Percentiles rank a stretch among this genome's conserved stretches.
Evolutionary conservation across 1,284 basidiomycete genomes (phyloP).

Genomic region (Xerocomus nothofagi): DNA sequence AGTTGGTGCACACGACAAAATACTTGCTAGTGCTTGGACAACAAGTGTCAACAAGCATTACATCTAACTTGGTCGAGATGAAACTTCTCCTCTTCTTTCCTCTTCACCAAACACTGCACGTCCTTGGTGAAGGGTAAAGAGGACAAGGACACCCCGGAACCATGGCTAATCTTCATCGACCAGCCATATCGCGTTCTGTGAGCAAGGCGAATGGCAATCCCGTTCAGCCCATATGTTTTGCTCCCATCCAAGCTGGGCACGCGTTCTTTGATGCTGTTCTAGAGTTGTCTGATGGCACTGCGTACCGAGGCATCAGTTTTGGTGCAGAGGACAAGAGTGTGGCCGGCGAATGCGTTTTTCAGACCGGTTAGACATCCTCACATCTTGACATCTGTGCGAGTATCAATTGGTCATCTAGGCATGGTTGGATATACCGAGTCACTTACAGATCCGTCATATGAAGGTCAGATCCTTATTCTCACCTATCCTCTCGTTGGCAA

Average conservation of each 20-base stretch:
- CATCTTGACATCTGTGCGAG: constrained; percentile 10
- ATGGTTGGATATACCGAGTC: constrained; percentile 99
- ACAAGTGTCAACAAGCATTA: constrained; percentile 27
- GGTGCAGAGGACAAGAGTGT: constrained; percentile 91
- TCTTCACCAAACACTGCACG: constrained; percentile 40
- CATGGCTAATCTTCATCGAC: constrained; percentile 40
- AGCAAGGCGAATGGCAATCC: constrained; percentile 45
- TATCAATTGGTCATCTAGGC: constrained; percentile 49
- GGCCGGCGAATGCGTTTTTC: constrained; percentile 98
- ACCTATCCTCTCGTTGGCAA: constrained; percentile 98
- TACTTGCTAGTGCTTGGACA: constrained; percentile 19
- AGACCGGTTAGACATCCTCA: constrained; percentile 77
- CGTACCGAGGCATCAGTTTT: constrained; percentile 89
- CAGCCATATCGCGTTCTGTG: constrained; percentile 47
- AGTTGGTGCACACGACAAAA: constrained; percentile 2
- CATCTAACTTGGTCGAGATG: constrained; percentile 5
- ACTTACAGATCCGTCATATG: constrained; percentile 97
- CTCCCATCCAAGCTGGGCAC: constrained; percentile 31
- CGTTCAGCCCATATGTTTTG: constrained; percentile 53
- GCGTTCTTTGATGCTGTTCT: constrained; percentile 64
- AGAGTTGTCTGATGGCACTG: constrained; percentile 90
- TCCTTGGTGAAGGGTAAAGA: constrained; percentile 58
- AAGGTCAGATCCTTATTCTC: constrained; percentile 96
- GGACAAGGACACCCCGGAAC: constrained; percentile 28
- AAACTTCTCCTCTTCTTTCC: constrained; percentile 41